Evolutionary conservation across 768 basidiomycete species (phyloP).

Genomic region (Tylopilus sp.): DNA sequence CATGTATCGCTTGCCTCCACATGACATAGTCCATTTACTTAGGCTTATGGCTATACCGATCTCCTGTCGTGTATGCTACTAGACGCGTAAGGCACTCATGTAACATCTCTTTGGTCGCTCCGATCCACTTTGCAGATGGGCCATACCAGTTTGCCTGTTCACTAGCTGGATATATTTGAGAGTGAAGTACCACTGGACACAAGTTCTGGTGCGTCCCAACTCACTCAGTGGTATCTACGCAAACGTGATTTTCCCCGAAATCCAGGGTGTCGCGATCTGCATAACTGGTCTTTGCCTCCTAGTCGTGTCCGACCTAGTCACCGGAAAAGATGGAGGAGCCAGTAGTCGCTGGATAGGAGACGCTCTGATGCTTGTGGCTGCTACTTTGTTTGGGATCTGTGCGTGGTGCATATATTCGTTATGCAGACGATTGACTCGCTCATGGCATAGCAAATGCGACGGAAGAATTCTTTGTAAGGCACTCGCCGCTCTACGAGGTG

Average conservation of each 20-base stretch:
- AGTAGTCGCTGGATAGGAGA: slow-evolving; percentile 68
- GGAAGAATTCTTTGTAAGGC: slow-evolving; percentile 83
- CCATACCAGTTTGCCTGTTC: slow-evolving; percentile 81
- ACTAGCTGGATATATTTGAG: slow-evolving; percentile 80
- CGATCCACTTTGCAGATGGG: slow-evolving; percentile 54
- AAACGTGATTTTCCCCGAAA: no score
- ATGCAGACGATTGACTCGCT: neutral
- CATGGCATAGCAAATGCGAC: slow-evolving; percentile 68
- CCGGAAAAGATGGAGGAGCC: slow-evolving; percentile 69
- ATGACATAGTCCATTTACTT: neutral
- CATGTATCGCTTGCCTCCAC: neutral
- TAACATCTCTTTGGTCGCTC: neutral
- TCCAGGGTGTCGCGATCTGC: slow-evolving; percentile 72
- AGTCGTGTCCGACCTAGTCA: slow-evolving; percentile 72
- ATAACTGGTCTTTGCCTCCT: slow-evolving; percentile 73
- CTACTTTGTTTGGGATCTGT: slow-evolving; percentile 85
- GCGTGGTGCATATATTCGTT: slow-evolving; percentile 25
- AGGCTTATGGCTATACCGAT: slow-evolving; percentile 84
- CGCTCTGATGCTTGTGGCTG: slow-evolving; percentile 80
- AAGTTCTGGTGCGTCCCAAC: slow-evolving; percentile 62
- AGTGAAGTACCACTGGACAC: slow-evolving; percentile 78
- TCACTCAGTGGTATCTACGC: no score
- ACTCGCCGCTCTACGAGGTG: slow-evolving; percentile 75
- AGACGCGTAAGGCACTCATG: slow-evolving; percentile 60
- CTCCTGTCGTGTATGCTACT: slow-evolving; percentile 89